These are phyloP conservation scores for Ustulina deusta DNA, from an alignment of 2,329 filamentous ascomycete genomes.

Conservation along the genomic window DNA sequence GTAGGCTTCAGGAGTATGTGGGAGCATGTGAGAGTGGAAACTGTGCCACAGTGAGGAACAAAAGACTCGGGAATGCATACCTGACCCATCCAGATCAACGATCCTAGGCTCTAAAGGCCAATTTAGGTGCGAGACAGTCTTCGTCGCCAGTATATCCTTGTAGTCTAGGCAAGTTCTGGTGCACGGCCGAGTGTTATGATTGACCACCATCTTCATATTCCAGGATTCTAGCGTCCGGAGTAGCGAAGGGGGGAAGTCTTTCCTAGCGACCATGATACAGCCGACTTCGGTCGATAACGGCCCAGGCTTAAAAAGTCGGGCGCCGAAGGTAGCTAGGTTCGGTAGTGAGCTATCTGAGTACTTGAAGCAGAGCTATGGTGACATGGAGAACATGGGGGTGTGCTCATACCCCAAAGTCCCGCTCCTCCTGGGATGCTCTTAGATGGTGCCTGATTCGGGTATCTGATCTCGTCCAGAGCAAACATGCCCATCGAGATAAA, in stretches of 20 bases:
- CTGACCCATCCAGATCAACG: neutral
- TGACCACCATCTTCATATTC: neutral
- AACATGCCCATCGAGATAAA: constrained; percentile 26
- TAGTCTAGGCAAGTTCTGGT: neutral
- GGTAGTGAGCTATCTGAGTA: constrained; percentile 2
- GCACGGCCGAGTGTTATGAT: neutral
- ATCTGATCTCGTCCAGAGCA: neutral
- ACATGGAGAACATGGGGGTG: neutral
- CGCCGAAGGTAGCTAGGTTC: constrained; percentile 33
- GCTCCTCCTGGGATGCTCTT: constrained; percentile 1
- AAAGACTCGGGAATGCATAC: neutral
- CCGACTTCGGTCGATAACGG: neutral
- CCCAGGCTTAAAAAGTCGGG: constrained; percentile 21
- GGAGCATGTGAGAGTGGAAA: neutral
- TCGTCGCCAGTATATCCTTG: neutral
- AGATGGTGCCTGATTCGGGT: neutral
- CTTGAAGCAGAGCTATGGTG: neutral
- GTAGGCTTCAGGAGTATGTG: neutral
- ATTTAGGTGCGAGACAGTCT: neutral
- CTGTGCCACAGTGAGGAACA: neutral
- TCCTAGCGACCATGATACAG: constrained; percentile 7
- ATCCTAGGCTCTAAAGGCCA: neutral
- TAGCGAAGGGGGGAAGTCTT: neutral
- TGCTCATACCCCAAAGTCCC: constrained; percentile 25
- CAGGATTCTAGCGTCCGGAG: neutral